phyloP scores from a whole-genome alignment of 345 rosid genomes.

The Reutealis trisperma region DNA sequence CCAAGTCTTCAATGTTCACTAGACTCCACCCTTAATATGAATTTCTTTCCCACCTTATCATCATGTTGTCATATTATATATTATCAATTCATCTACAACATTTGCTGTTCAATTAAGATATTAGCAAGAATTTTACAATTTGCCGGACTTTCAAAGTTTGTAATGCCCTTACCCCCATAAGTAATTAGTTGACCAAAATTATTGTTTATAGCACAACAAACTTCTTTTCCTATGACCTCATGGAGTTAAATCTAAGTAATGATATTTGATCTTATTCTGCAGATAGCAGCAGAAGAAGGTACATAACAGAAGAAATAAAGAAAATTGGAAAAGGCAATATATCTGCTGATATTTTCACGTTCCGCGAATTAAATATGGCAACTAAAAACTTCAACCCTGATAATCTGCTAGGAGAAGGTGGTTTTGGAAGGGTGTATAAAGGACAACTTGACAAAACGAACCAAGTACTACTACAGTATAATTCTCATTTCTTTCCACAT shows the following conservation, averaged over 20 bases:
- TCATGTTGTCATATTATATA: too few relatives aligned
- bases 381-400: conserved; percentile 69
- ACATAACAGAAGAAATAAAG: conserved; percentile 59
- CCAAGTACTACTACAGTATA: conserved; percentile 37
- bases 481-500: background rate
- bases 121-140: too few relatives aligned
- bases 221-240: background rate
- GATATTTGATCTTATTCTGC: conserved; percentile 5
- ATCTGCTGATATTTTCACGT: conserved; percentile 57
- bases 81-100: too few relatives aligned
- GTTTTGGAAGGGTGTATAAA: conserved; percentile 91
- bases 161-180: too few relatives aligned
- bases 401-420: conserved; percentile 86
- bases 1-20: background rate
- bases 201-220: background rate
- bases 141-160: too few relatives aligned
- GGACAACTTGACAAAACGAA: conserved; percentile 50
- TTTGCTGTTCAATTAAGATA: too few relatives aligned
- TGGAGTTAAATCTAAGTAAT: background rate
- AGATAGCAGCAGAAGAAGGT: conserved; percentile 77
- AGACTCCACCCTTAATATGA: background rate
- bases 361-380: conserved; percentile 59
- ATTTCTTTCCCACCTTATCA: background rate
- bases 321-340: conserved; percentile 72
- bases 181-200: too few relatives aligned